phyloP scores from a whole-genome alignment of 331 rosid genomes.

The Quercus phellos region DNA sequence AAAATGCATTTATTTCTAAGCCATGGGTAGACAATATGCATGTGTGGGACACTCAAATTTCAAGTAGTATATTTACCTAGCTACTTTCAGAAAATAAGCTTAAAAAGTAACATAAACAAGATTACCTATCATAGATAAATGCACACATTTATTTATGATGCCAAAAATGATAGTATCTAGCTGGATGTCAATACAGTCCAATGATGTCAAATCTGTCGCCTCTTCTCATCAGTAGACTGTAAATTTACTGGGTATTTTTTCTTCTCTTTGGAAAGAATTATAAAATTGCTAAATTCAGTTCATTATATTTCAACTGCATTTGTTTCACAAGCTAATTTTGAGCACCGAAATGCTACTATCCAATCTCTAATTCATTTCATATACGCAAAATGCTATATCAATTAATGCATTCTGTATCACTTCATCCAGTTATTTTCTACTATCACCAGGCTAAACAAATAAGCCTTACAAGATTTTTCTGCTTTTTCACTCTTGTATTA shows the following conservation, averaged over 20 bases:
- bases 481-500: too few species aligned
- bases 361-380: neutral
- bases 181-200: neutral
- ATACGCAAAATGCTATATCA: neutral
- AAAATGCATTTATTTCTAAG: neutral
- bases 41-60: too few species aligned
- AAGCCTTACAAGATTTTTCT: neutral
- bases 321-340: neutral
- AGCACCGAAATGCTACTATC: neutral
- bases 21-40: too few species aligned
- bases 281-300: neutral
- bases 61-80: too few species aligned
- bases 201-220: neutral
- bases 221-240: too few species aligned
- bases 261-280: neutral
- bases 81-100: too few species aligned
- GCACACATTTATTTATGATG: neutral
- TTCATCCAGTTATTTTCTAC: too few species aligned
- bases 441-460: neutral
- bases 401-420: too few species aligned
- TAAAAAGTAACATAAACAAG: too few species aligned
- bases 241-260: too few species aligned
- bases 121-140: neutral
- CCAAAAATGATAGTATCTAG: neutral
- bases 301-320: neutral